These are phyloP conservation scores for Pyrrhoderma lamaoense DNA, from an alignment of 1,284 basidiomycete species.

Conservation along the genomic window DNA sequence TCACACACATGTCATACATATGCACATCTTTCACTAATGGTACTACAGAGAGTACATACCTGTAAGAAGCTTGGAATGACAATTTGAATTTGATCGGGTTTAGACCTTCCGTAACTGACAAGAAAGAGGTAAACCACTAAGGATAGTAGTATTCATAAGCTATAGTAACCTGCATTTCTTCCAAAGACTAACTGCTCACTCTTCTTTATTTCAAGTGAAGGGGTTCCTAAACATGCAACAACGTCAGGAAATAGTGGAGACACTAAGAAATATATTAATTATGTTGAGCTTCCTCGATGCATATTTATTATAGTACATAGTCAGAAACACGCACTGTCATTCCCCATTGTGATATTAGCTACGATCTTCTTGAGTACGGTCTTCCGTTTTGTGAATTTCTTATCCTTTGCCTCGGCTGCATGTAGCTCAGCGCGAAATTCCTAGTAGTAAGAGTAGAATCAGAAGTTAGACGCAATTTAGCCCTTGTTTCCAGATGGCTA, in stretches of 20 bases:
- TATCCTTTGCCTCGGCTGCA: conserved; percentile 86
- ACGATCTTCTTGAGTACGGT: conserved; percentile 93
- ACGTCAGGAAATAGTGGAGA: conserved; percentile 88
- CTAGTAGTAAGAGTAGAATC: too few relatives aligned
- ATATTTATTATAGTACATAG: not conserved
- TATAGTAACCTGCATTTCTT: not conserved
- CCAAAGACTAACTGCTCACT: conserved; percentile 49
- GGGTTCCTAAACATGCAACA: conserved; percentile 81
- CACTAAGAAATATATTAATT: conserved; percentile 50
- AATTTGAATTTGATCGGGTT: conserved; percentile 82
- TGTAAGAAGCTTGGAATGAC: conserved; percentile 89
- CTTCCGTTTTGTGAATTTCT: conserved; percentile 87
- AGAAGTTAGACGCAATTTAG: too few relatives aligned
- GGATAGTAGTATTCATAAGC: not conserved
- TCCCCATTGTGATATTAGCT: conserved; percentile 94
- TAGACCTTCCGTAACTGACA: conserved; percentile 84
- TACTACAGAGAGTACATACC: conserved; percentile 32
- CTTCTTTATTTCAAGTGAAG: conserved; percentile 96
- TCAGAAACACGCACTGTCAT: conserved; percentile 66
- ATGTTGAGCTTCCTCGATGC: conserved; percentile 6
- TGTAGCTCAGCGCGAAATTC: conserved; percentile 85
- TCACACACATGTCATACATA: not conserved
- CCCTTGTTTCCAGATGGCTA: too few relatives aligned
- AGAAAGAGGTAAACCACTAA: conserved; percentile 91
- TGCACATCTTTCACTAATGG: too few relatives aligned